phyloP scores from a whole-genome alignment of 257 asterid genomes.

The Haberlea rhodopensis region DNA sequence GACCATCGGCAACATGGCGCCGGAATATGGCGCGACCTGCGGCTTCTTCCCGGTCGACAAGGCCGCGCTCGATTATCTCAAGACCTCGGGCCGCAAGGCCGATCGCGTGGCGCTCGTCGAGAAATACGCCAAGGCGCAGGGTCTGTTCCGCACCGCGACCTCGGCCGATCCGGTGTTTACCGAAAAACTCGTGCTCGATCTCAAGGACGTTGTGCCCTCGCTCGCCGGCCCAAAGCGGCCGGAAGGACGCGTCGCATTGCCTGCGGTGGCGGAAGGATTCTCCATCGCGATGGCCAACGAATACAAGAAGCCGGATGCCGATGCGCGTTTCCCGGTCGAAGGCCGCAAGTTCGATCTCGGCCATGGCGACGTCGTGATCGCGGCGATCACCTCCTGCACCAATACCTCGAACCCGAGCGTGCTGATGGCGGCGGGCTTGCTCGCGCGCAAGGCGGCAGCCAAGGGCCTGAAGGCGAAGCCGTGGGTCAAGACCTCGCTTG shows the following conservation, averaged over 20 bases:
- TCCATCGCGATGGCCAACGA: too few species aligned
- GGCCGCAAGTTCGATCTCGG: background rate
- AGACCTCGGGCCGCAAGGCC: background rate
- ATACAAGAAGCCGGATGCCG: too few species aligned
- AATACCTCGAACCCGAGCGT: background rate
- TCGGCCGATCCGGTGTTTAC: too few species aligned
- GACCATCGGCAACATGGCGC: conserved; percentile 5
- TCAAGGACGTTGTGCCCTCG: too few species aligned
- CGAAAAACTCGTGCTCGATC: too few species aligned
- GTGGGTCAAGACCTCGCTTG: background rate
- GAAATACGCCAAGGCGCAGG: too few species aligned
- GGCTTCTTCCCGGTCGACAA: conserved; percentile 8
- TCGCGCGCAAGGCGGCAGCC: background rate
- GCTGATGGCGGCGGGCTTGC: background rate
- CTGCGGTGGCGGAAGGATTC: too few species aligned
- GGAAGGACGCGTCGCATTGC: too few species aligned
- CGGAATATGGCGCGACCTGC: background rate
- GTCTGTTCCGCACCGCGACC: too few species aligned
- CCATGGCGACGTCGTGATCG: background rate
- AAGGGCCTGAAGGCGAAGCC: background rate
- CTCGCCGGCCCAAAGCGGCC: too few species aligned
- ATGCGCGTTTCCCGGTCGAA: too few species aligned
- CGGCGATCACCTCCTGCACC: background rate
- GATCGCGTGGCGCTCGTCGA: too few species aligned
- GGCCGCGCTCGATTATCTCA: background rate